Percentiles rank a stretch among this genome's conserved stretches.
Conservation (phyloP, 2,329 filamentous ascomycete genomes). For the Claviceps arundinis region DNA sequence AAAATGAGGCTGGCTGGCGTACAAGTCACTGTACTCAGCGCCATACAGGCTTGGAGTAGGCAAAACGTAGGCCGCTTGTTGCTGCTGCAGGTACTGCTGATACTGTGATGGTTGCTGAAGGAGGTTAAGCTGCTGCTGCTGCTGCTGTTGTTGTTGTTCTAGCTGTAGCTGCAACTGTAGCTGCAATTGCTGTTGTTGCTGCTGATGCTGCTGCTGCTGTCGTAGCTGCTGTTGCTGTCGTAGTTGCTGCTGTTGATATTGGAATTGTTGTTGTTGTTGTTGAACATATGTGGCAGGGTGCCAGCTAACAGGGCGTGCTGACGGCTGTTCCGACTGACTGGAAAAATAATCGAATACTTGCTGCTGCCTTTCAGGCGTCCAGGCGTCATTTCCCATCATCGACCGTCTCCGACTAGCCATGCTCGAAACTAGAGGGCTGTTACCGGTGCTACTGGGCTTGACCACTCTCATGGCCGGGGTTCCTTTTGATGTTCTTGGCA, state of each 20-base stretch:
- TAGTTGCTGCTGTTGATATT: neutral
- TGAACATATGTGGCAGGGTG: slow-evolving; percentile 48
- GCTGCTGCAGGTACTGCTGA: slow-evolving; percentile 21
- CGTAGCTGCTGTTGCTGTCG: no score
- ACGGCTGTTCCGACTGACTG: slow-evolving; percentile 6
- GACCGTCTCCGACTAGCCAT: slow-evolving; percentile 41
- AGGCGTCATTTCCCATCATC: slow-evolving; percentile 34
- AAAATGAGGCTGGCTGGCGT: slow-evolving; percentile 27
- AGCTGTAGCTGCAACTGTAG: neutral
- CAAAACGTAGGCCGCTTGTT: slow-evolving; percentile 24
- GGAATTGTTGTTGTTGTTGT: slow-evolving; percentile 8
- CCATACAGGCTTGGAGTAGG: slow-evolving; percentile 21
- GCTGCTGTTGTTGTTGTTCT: neutral
- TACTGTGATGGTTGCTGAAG: slow-evolving; percentile 20
- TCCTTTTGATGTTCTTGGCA: slow-evolving; percentile 34
- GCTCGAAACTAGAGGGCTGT: slow-evolving; percentile 47
- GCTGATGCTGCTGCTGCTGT: slow-evolving; percentile 11
- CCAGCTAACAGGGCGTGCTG: slow-evolving; percentile 45
- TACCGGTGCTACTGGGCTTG: slow-evolving; percentile 56
- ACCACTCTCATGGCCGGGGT: slow-evolving; percentile 42
- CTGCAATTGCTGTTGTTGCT: neutral
- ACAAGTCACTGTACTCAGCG: slow-evolving; percentile 28
- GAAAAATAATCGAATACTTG: slow-evolving; percentile 28
- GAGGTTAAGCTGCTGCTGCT: neutral
- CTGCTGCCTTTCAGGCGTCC: slow-evolving; percentile 31